Evolutionary conservation across 2,329 filamentous ascomycete genomes (phyloP).

Genomic region (Metarhizium brunneum): DNA sequence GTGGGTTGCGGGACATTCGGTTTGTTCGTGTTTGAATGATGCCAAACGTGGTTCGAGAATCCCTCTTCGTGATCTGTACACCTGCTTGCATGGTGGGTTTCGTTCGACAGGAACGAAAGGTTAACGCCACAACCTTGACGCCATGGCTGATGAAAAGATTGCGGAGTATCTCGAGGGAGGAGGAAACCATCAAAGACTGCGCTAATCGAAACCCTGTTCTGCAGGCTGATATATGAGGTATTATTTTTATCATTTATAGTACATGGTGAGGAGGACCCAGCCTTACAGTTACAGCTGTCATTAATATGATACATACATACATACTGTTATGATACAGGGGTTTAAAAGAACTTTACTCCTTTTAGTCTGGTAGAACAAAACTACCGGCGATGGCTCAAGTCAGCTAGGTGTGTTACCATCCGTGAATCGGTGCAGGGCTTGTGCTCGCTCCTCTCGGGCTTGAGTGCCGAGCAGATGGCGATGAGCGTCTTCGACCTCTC

Average conservation of each 20-base stretch:
- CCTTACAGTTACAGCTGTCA: neutral
- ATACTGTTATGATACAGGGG: neutral
- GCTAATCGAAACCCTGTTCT: no score
- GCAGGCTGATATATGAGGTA: neutral
- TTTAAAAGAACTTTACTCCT: neutral
- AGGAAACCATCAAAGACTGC: no score
- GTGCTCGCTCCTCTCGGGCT: conserved; percentile 10
- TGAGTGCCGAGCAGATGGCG: conserved; percentile 5
- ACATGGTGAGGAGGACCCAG: neutral
- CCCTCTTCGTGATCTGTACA: no score
- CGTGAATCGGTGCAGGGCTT: conserved; percentile 7
- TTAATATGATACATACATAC: neutral
- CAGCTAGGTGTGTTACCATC: neutral
- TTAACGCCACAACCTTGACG: neutral
- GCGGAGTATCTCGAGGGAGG: neutral
- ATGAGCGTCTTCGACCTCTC: conserved; percentile 19
- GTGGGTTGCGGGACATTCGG: neutral
- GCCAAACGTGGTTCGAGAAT: neutral
- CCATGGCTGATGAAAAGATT: neutral
- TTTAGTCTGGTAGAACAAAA: neutral
- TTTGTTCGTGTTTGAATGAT: neutral
- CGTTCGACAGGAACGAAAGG: neutral
- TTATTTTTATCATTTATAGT: neutral
- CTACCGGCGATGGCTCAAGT: neutral
- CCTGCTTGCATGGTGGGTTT: neutral